Conservation (phyloP, 495 filamentous ascomycete species). For the Thermothielavioides terrestris region DNA sequence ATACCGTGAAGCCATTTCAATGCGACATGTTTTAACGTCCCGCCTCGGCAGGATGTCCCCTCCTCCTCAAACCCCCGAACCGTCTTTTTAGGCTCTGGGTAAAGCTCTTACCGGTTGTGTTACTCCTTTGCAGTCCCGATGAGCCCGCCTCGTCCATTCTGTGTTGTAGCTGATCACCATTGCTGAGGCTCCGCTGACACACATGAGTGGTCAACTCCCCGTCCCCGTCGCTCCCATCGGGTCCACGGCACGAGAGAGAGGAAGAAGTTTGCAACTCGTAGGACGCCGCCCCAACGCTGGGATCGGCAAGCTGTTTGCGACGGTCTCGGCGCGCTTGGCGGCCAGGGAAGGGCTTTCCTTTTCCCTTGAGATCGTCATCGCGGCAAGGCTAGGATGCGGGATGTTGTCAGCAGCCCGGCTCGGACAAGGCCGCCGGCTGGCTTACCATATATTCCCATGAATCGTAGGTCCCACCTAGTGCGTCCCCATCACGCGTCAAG, state of each 20-base stretch:
- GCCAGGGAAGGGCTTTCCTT: constrained; percentile 68
- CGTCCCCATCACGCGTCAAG: constrained; percentile 62
- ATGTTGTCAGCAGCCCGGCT: constrained; percentile 1
- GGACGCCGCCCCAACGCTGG: constrained; percentile 1
- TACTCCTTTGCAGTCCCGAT: constrained; percentile 20
- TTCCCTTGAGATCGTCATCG: constrained; percentile 65
- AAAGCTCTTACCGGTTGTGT: constrained; percentile 31
- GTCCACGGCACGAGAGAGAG: neutral
- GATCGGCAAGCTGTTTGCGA: constrained; percentile 5
- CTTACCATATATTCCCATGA: constrained; percentile 60
- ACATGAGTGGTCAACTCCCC: neutral
- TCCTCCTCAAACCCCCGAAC: constrained; percentile 38
- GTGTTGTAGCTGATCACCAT: neutral
- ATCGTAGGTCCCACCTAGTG: constrained; percentile 53
- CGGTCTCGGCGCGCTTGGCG: constrained; percentile 53
- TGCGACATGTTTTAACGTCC: neutral
- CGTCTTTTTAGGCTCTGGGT: constrained; percentile 38
- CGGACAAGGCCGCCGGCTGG: constrained; percentile 3
- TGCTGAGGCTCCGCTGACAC: constrained; percentile 29
- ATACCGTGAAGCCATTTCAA: no score
- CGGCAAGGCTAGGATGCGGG: constrained; percentile 56
- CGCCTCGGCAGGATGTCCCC: constrained; percentile 6
- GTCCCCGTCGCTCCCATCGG: neutral
- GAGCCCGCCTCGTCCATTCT: neutral
- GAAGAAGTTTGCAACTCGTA: constrained; percentile 37